Conservation (phyloP, 1,284 basidiomycete species). For the Moesziomyces sp. region DNA sequence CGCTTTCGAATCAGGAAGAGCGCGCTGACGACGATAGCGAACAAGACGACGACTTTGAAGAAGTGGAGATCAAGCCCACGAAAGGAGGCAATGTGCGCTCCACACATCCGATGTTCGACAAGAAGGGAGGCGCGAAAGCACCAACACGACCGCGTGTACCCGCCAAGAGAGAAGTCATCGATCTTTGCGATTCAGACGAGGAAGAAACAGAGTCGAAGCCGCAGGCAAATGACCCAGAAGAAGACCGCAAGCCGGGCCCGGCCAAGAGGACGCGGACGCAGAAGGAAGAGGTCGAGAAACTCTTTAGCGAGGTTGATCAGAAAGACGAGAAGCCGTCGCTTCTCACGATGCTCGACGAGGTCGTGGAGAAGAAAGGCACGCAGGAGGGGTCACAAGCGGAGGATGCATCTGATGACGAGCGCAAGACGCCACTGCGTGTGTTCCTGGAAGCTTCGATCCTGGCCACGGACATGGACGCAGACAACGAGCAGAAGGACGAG, state of each 20-base stretch:
- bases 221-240: neutral
- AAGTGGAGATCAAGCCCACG: slow-evolving; percentile 15
- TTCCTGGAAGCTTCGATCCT: slow-evolving; percentile 88
- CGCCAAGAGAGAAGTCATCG: slow-evolving; percentile 34
- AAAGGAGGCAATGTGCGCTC: neutral
- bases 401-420: slow-evolving; percentile 43
- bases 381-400: slow-evolving; percentile 16
- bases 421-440: slow-evolving; percentile 74
- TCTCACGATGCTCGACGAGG: slow-evolving; percentile 21
- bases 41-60: slow-evolving; percentile 68
- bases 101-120: slow-evolving; percentile 18
- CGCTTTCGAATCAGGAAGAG: slow-evolving; percentile 27
- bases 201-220: slow-evolving; percentile 2
- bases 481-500: slow-evolving; percentile 69
- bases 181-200: slow-evolving; percentile 26
- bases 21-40: slow-evolving; percentile 19
- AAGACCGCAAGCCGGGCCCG: slow-evolving; percentile 3
- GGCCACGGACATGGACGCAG: slow-evolving; percentile 78
- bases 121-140: slow-evolving; percentile 1
- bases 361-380: slow-evolving; percentile 3
- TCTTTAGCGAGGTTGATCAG: neutral
- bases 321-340: slow-evolving; percentile 8
- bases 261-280: slow-evolving; percentile 17
- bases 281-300: slow-evolving; percentile 3
- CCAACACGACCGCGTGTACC: neutral